phyloP scores from a whole-genome alignment of 1,139 yeast species.

The Yamadazyma atlantica region DNA sequence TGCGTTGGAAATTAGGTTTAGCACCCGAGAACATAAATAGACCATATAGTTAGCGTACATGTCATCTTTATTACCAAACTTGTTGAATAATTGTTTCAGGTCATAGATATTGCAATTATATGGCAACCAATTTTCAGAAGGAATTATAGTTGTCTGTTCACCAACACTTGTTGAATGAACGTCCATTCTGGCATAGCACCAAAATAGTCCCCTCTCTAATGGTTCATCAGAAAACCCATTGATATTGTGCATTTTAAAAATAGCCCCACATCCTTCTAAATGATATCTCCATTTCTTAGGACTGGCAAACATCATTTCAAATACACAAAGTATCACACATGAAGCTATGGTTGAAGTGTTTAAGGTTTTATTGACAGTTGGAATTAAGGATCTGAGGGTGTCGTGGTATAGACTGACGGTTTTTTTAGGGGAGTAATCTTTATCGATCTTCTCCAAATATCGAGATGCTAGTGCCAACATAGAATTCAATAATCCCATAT shows the following conservation, averaged over 20 bases:
- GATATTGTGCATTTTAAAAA: constrained; percentile 34
- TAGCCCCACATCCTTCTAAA: constrained; percentile 35
- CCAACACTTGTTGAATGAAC: constrained; percentile 35
- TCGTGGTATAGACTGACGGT: constrained; percentile 25
- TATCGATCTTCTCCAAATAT: constrained; percentile 23
- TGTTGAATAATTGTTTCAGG: constrained; percentile 22
- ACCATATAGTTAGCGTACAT: constrained; percentile 44
- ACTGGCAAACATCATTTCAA: constrained; percentile 33
- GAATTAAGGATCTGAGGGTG: constrained; percentile 25
- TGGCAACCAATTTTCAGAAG: constrained; percentile 33
- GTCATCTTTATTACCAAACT: constrained; percentile 22
- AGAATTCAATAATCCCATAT: constrained; percentile 22
- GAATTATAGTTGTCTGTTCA: constrained; percentile 32
- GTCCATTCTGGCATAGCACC: constrained; percentile 42
- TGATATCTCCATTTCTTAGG: constrained; percentile 37
- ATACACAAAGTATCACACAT: constrained; percentile 32
- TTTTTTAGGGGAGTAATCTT: constrained; percentile 14
- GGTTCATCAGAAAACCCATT: constrained; percentile 30
- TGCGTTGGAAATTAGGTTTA: constrained; percentile 24
- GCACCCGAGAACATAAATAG: constrained; percentile 32
- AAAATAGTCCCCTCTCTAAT: constrained; percentile 32
- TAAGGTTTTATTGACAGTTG: constrained; percentile 24
- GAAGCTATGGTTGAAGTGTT: constrained; percentile 22
- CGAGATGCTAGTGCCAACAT: constrained; percentile 30
- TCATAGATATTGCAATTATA: constrained; percentile 19